phyloP scores from a whole-genome alignment of 2,329 filamentous ascomycete species.

The Periconia macrospinosa region DNA sequence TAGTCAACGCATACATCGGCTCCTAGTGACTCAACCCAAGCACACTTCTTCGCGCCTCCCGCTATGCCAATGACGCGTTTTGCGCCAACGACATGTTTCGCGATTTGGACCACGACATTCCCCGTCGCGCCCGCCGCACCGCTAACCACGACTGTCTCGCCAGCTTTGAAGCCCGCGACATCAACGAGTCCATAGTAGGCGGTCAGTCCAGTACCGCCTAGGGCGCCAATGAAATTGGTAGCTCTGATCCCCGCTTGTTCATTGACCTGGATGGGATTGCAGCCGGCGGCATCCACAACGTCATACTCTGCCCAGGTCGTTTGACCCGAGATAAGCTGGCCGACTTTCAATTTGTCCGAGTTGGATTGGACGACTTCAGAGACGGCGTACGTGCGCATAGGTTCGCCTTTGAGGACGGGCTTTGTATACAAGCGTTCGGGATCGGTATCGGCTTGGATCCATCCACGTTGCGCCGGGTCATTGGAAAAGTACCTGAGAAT shows the following conservation, averaged over 20 bases:
- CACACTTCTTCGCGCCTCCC: constrained; percentile 56
- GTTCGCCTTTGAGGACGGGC: constrained; percentile 47
- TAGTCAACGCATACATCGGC: constrained; percentile 61
- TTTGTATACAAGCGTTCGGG: constrained; percentile 51
- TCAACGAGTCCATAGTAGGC: constrained; percentile 75
- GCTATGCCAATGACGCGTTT: constrained; percentile 57
- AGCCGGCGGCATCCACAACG: constrained; percentile 47
- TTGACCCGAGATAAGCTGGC: constrained; percentile 58
- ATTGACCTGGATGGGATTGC: constrained; percentile 31
- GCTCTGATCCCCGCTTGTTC: constrained; percentile 39
- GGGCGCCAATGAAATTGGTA: constrained; percentile 51
- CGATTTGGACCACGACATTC: constrained; percentile 65
- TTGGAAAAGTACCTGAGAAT: constrained; percentile 47
- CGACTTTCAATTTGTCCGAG: constrained; percentile 54
- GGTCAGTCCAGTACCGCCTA: constrained; percentile 62
- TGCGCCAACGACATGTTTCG: constrained; percentile 51
- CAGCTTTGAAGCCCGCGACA: constrained; percentile 65
- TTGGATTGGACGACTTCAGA: constrained; percentile 64
- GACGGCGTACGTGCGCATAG: constrained; percentile 67
- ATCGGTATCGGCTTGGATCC: constrained; percentile 49
- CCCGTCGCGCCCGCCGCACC: constrained; percentile 79
- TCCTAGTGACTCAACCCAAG: constrained; percentile 54
- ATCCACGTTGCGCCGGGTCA: constrained; percentile 56
- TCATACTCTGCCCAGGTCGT: constrained; percentile 69
- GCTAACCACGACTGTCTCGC: constrained; percentile 74